A percentile compares a stretch with the other conserved stretches of the same genome.
These are phyloP conservation scores for Cetradonia linearis DNA, from an alignment of 495 filamentous ascomycete genomes.

Conservation along the genomic window DNA sequence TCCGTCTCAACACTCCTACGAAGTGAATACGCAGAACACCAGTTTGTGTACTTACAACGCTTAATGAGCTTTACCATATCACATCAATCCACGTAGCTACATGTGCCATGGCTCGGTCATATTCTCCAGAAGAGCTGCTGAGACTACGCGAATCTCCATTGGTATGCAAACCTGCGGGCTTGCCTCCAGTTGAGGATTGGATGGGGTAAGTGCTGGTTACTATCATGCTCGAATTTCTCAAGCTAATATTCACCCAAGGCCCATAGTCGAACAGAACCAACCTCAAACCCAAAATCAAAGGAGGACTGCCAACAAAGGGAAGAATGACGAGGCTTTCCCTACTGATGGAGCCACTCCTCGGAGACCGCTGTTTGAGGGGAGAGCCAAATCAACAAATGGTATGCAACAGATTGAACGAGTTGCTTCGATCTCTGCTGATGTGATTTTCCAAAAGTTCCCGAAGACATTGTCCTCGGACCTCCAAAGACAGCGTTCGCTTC, in stretches of 20 bases:
- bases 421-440: constrained; percentile 15
- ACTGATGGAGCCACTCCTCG: constrained; percentile 37
- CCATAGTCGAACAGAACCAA: constrained; percentile 36
- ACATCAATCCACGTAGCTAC: neutral
- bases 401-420: constrained; percentile 11
- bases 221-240: constrained; percentile 10
- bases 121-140: constrained; percentile 70
- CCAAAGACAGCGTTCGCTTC: constrained; percentile 82
- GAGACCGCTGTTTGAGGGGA: constrained; percentile 52
- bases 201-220: constrained; percentile 65
- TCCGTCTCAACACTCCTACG: neutral
- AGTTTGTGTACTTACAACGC: neutral
- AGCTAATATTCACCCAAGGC: constrained; percentile 32
- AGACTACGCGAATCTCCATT: constrained; percentile 72
- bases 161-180: constrained; percentile 64
- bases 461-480: constrained; percentile 82
- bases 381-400: constrained; percentile 48
- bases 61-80: neutral
- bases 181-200: constrained; percentile 93
- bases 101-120: constrained; percentile 49
- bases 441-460: constrained; percentile 39
- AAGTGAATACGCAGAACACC: neutral
- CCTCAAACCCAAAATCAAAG: constrained; percentile 39
- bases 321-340: constrained; percentile 18
- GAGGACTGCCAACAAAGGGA: constrained; percentile 25